Conservation (phyloP, 1,284 basidiomycete genomes). For the Naganishia sp. region DNA sequence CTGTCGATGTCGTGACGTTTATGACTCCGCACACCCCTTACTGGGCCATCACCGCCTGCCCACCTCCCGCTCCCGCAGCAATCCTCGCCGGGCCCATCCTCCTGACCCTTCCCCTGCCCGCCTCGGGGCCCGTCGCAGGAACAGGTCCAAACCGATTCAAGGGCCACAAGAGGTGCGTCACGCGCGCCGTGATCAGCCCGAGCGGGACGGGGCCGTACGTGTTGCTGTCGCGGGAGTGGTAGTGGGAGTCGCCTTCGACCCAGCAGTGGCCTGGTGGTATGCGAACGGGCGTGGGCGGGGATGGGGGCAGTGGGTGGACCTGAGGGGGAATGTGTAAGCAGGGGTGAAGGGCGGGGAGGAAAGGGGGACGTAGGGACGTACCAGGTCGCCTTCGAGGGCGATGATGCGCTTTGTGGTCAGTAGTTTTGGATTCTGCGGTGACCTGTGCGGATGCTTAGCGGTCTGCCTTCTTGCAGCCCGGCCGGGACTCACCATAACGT, state of each 20-base stretch:
- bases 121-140: conserved; percentile 33
- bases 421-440: conserved; percentile 55
- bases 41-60: background rate
- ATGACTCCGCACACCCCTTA: background rate
- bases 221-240: conserved; percentile 56
- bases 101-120: conserved; percentile 34
- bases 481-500: conserved; percentile 52
- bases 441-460: conserved; percentile 42
- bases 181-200: conserved; percentile 52
- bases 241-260: conserved; percentile 60
- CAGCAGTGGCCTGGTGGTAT: conserved; percentile 56
- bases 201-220: conserved; percentile 58
- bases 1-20: too few species aligned
- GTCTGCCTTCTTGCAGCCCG: background rate
- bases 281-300: conserved; percentile 46
- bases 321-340: conserved; percentile 21
- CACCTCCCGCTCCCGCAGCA: background rate
- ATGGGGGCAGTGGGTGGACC: conserved; percentile 52
- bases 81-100: conserved; percentile 13
- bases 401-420: conserved; percentile 60
- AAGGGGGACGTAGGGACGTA: conserved; percentile 43
- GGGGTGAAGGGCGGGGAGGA: background rate
- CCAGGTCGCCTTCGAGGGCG: conserved; percentile 58
- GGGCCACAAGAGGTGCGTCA: conserved; percentile 56
- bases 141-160: conserved; percentile 43